Base-by-base conservation (phyloP, 352 stramenopile genomes). In the Globisporangium irregulare region DNA sequence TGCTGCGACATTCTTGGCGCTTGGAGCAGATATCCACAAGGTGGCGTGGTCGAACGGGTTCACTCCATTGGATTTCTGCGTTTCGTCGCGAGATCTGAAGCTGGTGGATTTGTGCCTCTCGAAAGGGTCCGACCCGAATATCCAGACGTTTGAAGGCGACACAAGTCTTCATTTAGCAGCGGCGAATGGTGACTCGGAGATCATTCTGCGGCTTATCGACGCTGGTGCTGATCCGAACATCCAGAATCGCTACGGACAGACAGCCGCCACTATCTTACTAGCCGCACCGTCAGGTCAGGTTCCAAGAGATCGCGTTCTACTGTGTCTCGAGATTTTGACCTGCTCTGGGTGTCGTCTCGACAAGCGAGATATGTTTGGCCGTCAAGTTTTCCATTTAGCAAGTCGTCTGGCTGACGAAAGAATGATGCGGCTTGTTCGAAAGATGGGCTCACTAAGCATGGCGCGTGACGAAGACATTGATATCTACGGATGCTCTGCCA, bases 11-110 rank as follows among this genome's bases (percentile, higher is more conserved):
- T 67, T 96, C 8, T 63, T 96, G 4, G 81, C 81, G 2, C 75
- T 95, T 38, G 89, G 89, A n/a, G 87, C 86, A 14, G 72, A 89
- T 58, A 69, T 95, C 27, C 69, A 76, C 60, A 67, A 70, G 8
- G 72, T 90, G 8, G 87, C 87, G 25, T 96, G 89, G 89, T 89
- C 82, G 18, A 91, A 84, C 58, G 87, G 89, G 0, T 93, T 79
- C 61, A 89, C 86, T 8, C 76, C 89, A 18, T 64, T 95, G 43
- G 73, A 90, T 27, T 91, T 90, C 72, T 76, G 79, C 9, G 80
- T 92, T 0, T 62, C 72, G 1, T 73, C 71, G 36, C 74, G 70
- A 14, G 69, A 75, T 48, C 60, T 77, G 27, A 70, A 89, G 15
- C 68, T 95, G 5, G 86, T 93, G 1, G 79, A 93, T 29, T 43